Percentiles rank a stretch among this genome's conserved stretches.
Evolutionary conservation across 2,329 filamentous ascomycete genomes (phyloP).

Genomic region (Arthrobotrys conoides): DNA sequence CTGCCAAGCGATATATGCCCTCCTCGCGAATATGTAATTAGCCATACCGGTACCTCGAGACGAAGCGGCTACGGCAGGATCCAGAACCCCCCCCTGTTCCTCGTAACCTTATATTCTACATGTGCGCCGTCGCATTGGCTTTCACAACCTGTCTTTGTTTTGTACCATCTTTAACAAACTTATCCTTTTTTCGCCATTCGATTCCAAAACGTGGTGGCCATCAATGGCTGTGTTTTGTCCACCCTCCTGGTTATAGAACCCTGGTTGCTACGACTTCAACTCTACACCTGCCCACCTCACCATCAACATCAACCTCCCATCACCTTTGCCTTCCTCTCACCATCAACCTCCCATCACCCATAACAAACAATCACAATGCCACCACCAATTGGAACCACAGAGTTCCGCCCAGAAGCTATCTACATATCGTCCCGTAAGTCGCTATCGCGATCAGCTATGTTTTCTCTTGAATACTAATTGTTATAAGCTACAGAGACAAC

Average conservation of each 20-base stretch:
- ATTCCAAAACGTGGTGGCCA: background rate
- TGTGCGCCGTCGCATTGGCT: conserved; percentile 11
- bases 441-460: background rate
- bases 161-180: background rate
- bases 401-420: conserved; percentile 1
- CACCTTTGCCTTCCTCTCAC: too few relatives aligned
- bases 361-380: conserved; percentile 14
- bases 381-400: conserved; percentile 32
- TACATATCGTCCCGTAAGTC: conserved; percentile 1
- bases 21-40: background rate
- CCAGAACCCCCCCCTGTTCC: conserved; percentile 13
- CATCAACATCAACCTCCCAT: background rate
- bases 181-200: background rate
- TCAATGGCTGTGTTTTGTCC: conserved; percentile 7
- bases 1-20: conserved; percentile 1
- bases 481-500: background rate
- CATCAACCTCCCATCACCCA: background rate
- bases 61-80: conserved; percentile 51
- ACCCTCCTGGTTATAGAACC: background rate
- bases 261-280: background rate
- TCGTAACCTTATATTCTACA: background rate
- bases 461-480: background rate
- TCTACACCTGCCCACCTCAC: background rate
- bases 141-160: background rate
- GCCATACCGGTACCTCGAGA: conserved; percentile 1